phyloP scores from a whole-genome alignment of 1,139 yeast species.

The Hansenula sp. region DNA sequence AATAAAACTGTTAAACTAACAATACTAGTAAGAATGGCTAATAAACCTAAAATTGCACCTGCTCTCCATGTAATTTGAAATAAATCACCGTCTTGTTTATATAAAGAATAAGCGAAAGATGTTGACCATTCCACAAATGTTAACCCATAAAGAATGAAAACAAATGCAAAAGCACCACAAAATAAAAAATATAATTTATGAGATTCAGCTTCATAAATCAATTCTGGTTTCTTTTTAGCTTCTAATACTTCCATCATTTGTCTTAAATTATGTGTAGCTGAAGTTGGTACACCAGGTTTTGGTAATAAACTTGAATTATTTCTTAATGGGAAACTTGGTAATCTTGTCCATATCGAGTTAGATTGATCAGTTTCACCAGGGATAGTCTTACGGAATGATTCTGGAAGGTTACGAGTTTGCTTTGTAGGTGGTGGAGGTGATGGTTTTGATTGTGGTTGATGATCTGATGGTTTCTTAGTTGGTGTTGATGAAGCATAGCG shows the following conservation, averaged over 20 bases:
- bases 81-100: slow-evolving; percentile 49
- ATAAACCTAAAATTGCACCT: slow-evolving; percentile 35
- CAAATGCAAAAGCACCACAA: slow-evolving; percentile 64
- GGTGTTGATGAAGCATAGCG: no score
- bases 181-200: slow-evolving; percentile 71
- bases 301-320: slow-evolving; percentile 74
- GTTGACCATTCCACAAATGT: slow-evolving; percentile 59
- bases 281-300: slow-evolving; percentile 68
- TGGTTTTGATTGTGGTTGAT: not conserved
- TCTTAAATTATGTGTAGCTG: slow-evolving; percentile 54
- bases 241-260: slow-evolving; percentile 62
- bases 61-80: slow-evolving; percentile 33
- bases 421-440: slow-evolving; percentile 5
- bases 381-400: slow-evolving; percentile 31
- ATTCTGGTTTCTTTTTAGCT: slow-evolving; percentile 58
- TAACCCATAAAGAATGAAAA: slow-evolving; percentile 63
- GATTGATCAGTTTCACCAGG: slow-evolving; percentile 57
- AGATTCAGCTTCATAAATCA: slow-evolving; percentile 80
- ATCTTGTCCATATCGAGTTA: slow-evolving; percentile 42
- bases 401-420: slow-evolving; percentile 6
- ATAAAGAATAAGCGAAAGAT: slow-evolving; percentile 53
- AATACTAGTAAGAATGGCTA: slow-evolving; percentile 38
- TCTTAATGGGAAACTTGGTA: slow-evolving; percentile 63
- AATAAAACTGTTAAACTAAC: slow-evolving; percentile 39
- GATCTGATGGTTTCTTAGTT: slow-evolving; percentile 1